phyloP scores from a whole-genome alignment of 805 yeast genomes.

The Torulaspora franciscae region DNA sequence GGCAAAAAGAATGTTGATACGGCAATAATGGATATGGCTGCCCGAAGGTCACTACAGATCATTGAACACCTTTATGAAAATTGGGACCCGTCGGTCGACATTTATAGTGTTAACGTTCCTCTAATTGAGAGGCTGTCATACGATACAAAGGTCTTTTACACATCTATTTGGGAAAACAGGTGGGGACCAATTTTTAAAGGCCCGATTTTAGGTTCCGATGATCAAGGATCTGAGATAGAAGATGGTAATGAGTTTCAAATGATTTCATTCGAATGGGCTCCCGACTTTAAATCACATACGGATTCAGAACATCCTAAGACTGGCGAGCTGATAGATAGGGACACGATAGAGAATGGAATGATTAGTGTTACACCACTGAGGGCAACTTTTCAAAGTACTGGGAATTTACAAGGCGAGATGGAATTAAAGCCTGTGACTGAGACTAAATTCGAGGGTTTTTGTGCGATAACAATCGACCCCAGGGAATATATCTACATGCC shows the following conservation, averaged over 20 bases:
- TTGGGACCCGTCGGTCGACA: conserved; percentile 58
- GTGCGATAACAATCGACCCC: conserved; percentile 34
- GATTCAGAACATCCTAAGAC: conserved; percentile 27
- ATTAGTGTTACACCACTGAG: conserved; percentile 66
- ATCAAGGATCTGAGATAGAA: conserved; percentile 36
- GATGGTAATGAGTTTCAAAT: conserved; percentile 42
- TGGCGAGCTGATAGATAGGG: conserved; percentile 56
- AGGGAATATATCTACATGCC: conserved; percentile 43
- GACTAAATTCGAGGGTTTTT: background rate
- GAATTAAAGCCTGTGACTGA: conserved; percentile 1
- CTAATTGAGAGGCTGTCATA: conserved; percentile 49
- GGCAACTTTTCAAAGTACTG: conserved; percentile 54
- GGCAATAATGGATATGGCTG: conserved; percentile 55
- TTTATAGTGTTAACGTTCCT: conserved; percentile 84
- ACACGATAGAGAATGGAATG: conserved; percentile 58
- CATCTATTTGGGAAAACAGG: conserved; percentile 74
- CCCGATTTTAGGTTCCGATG: conserved; percentile 12
- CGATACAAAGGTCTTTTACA: conserved; percentile 57
- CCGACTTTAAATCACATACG: conserved; percentile 55
- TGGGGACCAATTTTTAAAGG: conserved; percentile 66
- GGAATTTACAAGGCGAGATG: conserved; percentile 22
- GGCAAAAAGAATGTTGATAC: conserved; percentile 47
- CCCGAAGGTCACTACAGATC: conserved; percentile 59
- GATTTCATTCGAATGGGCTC: conserved; percentile 71
- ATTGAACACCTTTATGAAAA: conserved; percentile 52